Conservation (phyloP, 768 basidiomycete species). For the Tulasnella sp. region DNA sequence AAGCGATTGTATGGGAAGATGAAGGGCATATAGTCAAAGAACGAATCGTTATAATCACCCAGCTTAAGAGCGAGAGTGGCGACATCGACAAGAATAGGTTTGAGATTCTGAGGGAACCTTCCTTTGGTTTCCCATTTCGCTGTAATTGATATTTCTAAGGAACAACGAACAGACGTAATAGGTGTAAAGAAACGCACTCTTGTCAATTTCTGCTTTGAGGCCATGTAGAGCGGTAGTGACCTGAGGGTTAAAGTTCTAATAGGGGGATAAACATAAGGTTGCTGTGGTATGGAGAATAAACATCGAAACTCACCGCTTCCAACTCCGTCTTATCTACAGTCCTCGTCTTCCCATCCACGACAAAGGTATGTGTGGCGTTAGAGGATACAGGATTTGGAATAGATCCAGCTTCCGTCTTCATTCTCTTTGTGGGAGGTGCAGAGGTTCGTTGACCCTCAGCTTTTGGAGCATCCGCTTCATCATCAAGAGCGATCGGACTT, state of each 20-base stretch:
- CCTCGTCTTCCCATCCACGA: not conserved
- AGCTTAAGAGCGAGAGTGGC: slow-evolving; percentile 66
- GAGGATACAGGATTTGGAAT: not conserved
- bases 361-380: not conserved
- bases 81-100: slow-evolving; percentile 54
- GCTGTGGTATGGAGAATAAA: no score
- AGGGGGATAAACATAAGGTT: no score
- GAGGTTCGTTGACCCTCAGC: not conserved
- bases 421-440: not conserved
- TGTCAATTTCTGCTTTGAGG: slow-evolving; percentile 33
- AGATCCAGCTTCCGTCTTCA: not conserved
- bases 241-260: not conserved
- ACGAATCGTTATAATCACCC: slow-evolving; percentile 86
- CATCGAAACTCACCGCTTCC: slow-evolving; percentile 17
- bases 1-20: slow-evolving; percentile 93
- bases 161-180: not conserved
- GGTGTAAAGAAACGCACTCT: slow-evolving; percentile 31
- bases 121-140: slow-evolving; percentile 71
- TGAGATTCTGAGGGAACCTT: slow-evolving; percentile 77
- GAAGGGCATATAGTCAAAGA: slow-evolving; percentile 76
- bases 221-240: not conserved
- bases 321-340: slow-evolving; percentile 15
- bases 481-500: slow-evolving; percentile 38
- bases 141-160: slow-evolving; percentile 21
- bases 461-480: slow-evolving; percentile 22